A percentile compares a stretch with the other conserved stretches of the same genome.
Conservation (phyloP, 306 rosid species). For the Rubus idaeus region DNA sequence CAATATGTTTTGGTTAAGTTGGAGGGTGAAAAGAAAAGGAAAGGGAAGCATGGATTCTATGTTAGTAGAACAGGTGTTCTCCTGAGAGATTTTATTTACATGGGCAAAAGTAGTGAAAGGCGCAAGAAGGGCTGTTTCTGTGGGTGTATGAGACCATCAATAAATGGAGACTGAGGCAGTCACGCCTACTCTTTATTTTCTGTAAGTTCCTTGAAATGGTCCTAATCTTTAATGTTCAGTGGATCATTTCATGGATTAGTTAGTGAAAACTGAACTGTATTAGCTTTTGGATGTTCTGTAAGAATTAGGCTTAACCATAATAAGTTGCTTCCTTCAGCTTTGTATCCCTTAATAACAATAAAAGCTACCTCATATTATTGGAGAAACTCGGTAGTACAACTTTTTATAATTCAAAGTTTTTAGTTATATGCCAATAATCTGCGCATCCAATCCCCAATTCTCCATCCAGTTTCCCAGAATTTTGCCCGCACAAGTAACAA, state of each 20-base stretch:
- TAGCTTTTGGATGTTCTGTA: conserved; percentile 17
- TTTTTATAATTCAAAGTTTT: no score
- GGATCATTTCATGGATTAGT: conserved; percentile 34
- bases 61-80: conserved; percentile 63
- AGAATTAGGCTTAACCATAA: conserved; percentile 35
- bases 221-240: conserved; percentile 32
- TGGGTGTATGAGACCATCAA: conserved; percentile 69
- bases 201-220: conserved; percentile 26
- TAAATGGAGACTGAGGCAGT: conserved; percentile 55
- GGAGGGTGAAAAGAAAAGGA: conserved; percentile 57
- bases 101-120: conserved; percentile 49
- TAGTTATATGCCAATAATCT: no score
- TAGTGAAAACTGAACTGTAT: conserved; percentile 10
- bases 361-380: background rate
- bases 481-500: no score
- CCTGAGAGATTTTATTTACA: conserved; percentile 72
- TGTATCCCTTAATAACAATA: background rate
- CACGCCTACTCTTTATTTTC: conserved; percentile 22
- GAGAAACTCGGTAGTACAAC: background rate
- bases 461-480: no score
- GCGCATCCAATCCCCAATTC: no score
- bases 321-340: conserved; percentile 33
- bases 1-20: conserved; percentile 66
- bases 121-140: conserved; percentile 57
- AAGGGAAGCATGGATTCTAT: conserved; percentile 61